Percentiles rank a stretch among this genome's conserved stretches.
These are phyloP conservation scores for Spathaspora sp. DNA, from an alignment of 1,139 yeast species.

Conservation along the genomic window DNA sequence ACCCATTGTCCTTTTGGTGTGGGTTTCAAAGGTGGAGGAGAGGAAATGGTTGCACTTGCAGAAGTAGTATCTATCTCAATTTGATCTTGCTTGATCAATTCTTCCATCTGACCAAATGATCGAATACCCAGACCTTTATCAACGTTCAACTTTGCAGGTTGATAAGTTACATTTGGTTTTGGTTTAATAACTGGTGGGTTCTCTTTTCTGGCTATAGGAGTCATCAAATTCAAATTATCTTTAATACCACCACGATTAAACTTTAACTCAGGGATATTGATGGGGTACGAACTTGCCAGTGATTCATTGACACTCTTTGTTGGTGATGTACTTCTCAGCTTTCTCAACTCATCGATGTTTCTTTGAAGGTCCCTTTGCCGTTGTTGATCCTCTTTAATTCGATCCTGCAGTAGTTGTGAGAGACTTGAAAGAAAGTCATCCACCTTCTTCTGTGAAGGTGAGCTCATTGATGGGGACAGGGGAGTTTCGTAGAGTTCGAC, in stretches of 20 bases:
- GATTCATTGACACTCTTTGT: conserved; percentile 10
- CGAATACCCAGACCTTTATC: conserved; percentile 10
- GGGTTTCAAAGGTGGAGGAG: conserved; percentile 7
- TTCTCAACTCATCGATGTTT: conserved; percentile 29
- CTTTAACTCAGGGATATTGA: conserved; percentile 20
- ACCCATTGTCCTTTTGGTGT: conserved; percentile 10
- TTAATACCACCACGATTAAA: conserved; percentile 18
- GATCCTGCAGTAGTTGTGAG: conserved; percentile 33
- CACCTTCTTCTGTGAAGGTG: conserved; percentile 31
- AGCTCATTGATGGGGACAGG: conserved; percentile 10
- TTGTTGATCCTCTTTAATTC: conserved; percentile 31
- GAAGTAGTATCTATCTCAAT: background rate
- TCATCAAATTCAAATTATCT: conserved; percentile 18
- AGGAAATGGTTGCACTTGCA: background rate
- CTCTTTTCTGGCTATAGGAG: conserved; percentile 19
- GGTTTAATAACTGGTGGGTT: background rate
- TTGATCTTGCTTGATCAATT: conserved; percentile 13
- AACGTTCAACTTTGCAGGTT: background rate
- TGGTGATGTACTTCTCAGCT: conserved; percentile 28
- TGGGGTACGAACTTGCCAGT: background rate
- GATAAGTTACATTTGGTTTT: background rate
- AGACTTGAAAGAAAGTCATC: conserved; percentile 35
- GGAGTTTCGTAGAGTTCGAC: background rate
- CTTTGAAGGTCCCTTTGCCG: conserved; percentile 32
- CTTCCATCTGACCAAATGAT: conserved; percentile 25